Evolutionary conservation across 2,329 filamentous ascomycete genomes (phyloP).

Genomic region (Pseudocercospora vitis): DNA sequence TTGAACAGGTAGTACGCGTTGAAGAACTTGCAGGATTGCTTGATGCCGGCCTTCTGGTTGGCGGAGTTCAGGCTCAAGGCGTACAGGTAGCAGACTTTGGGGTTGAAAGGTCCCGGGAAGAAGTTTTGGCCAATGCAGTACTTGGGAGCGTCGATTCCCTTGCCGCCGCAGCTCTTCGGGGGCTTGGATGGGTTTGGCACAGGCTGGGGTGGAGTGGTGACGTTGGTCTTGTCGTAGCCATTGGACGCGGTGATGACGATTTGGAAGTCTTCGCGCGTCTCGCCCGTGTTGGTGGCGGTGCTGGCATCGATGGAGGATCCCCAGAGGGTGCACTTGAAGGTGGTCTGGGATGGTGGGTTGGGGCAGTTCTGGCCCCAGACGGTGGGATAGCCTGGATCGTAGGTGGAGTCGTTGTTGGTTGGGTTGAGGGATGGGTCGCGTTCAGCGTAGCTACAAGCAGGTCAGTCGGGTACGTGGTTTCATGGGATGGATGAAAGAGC

Average conservation of each 20-base stretch:
- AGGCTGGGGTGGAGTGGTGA: slow-evolving; percentile 15
- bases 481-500: neutral
- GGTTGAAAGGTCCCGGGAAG: slow-evolving; percentile 38
- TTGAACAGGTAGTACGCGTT: slow-evolving; percentile 35
- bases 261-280: slow-evolving; percentile 33
- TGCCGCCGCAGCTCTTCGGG: slow-evolving; percentile 22
- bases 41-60: slow-evolving; percentile 18
- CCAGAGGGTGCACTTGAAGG: slow-evolving; percentile 45
- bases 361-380: slow-evolving; percentile 36
- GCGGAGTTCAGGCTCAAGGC: slow-evolving; percentile 23
- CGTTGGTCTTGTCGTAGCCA: slow-evolving; percentile 34
- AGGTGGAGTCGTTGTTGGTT: slow-evolving; percentile 30
- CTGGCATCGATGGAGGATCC: slow-evolving; percentile 37
- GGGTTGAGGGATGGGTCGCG: slow-evolving; percentile 38
- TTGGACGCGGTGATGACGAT: slow-evolving; percentile 34
- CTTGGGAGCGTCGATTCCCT: slow-evolving; percentile 22
- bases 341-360: slow-evolving; percentile 41
- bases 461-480: neutral
- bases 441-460: slow-evolving; percentile 33
- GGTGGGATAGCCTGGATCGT: slow-evolving; percentile 23
- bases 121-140: slow-evolving; percentile 32
- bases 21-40: slow-evolving; percentile 34
- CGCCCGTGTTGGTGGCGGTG: slow-evolving; percentile 33
- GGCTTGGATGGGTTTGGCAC: slow-evolving; percentile 22
- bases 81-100: slow-evolving; percentile 31